Evolutionary conservation across 2,329 filamentous ascomycete genomes (phyloP).

Genomic region (Sporothrix inflata): DNA sequence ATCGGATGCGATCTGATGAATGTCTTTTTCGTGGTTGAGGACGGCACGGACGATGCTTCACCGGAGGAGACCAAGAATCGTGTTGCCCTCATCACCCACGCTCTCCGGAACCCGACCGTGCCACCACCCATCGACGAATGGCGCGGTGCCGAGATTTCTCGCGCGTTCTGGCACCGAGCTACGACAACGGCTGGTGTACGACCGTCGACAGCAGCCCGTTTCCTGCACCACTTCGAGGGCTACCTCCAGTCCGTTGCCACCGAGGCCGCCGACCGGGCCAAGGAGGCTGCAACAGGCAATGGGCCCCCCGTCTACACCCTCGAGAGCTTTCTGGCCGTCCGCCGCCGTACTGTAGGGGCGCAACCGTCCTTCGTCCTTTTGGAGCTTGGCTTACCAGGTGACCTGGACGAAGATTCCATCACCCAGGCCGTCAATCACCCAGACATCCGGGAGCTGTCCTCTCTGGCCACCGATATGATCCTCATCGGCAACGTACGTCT

Average conservation of each 20-base stretch:
- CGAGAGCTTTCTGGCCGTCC: constrained; percentile 36
- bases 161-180: constrained; percentile 38
- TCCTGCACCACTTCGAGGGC: constrained; percentile 35
- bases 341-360: constrained; percentile 37
- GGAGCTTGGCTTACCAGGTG: constrained; percentile 35
- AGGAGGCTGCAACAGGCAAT: background rate
- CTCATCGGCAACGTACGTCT: constrained; percentile 37
- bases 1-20: constrained; percentile 37
- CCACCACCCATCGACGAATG: constrained; percentile 34
- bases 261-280: constrained; percentile 36
- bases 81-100: constrained; percentile 33
- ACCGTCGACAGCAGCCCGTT: constrained; percentile 34
- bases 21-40: constrained; percentile 39
- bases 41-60: constrained; percentile 34
- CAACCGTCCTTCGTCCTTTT: constrained; percentile 36
- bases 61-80: constrained; percentile 28
- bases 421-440: constrained; percentile 36
- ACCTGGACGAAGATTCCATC: constrained; percentile 24
- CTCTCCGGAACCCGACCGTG: constrained; percentile 32
- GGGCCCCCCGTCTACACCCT: constrained; percentile 29
- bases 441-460: constrained; percentile 33
- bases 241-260: constrained; percentile 37
- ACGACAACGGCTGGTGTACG: constrained; percentile 30
- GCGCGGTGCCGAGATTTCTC: constrained; percentile 34
- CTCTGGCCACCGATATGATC: constrained; percentile 36